Base-by-base conservation (phyloP, 768 basidiomycete species). In the Mycena amicta region DNA sequence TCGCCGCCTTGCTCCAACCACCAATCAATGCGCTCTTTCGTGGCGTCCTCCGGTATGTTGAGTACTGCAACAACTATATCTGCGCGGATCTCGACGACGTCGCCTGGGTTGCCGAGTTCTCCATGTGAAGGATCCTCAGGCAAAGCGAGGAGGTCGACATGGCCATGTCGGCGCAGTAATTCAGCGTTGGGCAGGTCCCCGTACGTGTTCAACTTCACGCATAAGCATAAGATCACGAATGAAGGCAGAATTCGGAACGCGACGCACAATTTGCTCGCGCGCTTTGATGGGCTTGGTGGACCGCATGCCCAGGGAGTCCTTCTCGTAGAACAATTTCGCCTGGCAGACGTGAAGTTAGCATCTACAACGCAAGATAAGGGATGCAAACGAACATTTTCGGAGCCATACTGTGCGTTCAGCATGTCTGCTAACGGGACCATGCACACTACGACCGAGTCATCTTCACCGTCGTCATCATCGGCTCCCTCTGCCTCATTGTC, bases 381-480 rank as follows among this genome's bases (percentile, higher is more conserved):
- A 18, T 30, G 33, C 2, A 25, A 23, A 72, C 87, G 61, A 66
- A 93, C 95, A 62, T 98, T 98, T 70, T 94, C 90, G 37, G 83
- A 83, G 6, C 84, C 88, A 70, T 85, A 92, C 53, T 87, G 83
- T 12, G 96, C 97, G 67, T 99, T 99, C 50, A 99, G 76, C 77
- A 98, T 86, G 72, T 99, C 97, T 3, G 97, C 97, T 77, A 98
- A 86, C 0, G 96, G 95, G 3, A 98, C 90, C 94, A 98, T 95
- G 2, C 90, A 86, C 11, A 92, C 85, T 3, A 81, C 81, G 13
- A 66, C 63, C 11, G 74, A 52, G 30, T 52, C 68, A 64, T 69
- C 72, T 66, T 75, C 74, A 2, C 71, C 72, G 22, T 80, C 82
- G 3, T 79, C 77, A 13, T 76, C 77, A 4, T 66, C 67, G 1